Base-by-base conservation (phyloP, 768 basidiomycete species). In the Tricholoma terreum region DNA sequence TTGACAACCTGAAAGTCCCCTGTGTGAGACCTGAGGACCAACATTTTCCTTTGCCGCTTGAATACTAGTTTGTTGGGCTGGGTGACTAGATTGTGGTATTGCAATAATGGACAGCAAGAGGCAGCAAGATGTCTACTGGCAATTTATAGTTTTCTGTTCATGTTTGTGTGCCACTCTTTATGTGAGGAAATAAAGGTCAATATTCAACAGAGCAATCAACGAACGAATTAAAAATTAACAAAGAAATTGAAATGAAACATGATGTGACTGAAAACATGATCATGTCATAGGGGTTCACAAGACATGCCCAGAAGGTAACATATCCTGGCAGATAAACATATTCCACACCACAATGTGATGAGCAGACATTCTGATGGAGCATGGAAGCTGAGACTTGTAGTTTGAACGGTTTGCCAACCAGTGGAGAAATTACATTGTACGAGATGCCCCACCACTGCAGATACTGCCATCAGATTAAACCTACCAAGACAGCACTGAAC, bases 391-490 rank as follows among this genome's bases (percentile, higher is more conserved):
- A 10, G 31, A 33, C 31, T 33, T 33, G 31, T 33, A 33, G 6
- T 10, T 33, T 33, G 31, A 33, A 38, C n/a, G 36, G 36, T 38
- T 36, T 36, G 35, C 35, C 35, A 36, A 36, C 36, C 36, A 38
- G 35, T 36, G 35, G 35, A 15, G n/a, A 15, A 36, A 36, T 10
- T 50, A 17, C 6, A 9, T 50, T 14, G 40, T 30, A 27, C 36
- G 2, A 43, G 45, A 21, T 22, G 36, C 36, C 40, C 4, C 40
- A 14, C n/a, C 27, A 17, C 52, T 58, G 57, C 34, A 33, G 43
- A 11, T 53, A 53, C 46, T 58, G 57, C 21, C 21, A 31, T 24
- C n/a, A 52, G 14, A 7, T 36, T 4, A 58, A 58, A 36, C 57
- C 52, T 15, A 48, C 51, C 31, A 31, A n/a, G 8, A 9, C n/a